Base-by-base conservation (phyloP, 2,329 filamentous ascomycete species). In the Zalaria obscura region DNA sequence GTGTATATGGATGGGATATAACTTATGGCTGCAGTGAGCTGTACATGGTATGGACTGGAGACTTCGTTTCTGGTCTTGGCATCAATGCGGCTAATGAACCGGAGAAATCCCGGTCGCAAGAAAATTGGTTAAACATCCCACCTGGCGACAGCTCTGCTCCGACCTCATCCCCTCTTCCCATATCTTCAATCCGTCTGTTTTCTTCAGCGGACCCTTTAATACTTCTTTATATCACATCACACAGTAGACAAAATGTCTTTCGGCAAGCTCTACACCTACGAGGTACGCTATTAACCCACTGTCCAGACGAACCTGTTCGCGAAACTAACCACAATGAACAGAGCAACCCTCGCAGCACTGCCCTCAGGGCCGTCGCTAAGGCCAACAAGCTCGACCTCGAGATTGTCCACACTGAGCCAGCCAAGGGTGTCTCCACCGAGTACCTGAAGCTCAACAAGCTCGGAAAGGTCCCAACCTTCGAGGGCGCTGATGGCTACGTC, bases 311-410 rank as follows among this genome's bases (percentile, higher is more conserved):
- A n/a, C 39, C 31, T 25, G 35, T 55, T 52, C 50, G 41, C 10
- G 26, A 9, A 25, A 29, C 34, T 40, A 38, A 40, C 18, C 25
- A 33, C 7, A 28, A 26, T 6, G 18, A 18, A 18, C 31, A 95
- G 88, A 76, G 75, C 63, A 94, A 95, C 77, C 73, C 83, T 68
- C 88, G 89, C 73, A 83, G 82, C 66, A 83, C 82, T 60, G 80
- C 80, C 64, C 83, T 94, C 68, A 78, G 81, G 65, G 88, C 85
- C 57, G 85, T 95, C 62, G 91, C 91, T 58, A 96, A 98, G 81
- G 87, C 86, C 72, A 96, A 96, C 71, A 80, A 83, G 64, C 77
- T 98, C 62, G 87, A 96, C 52, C 67, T 98, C 56, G 86, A 95
- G 69, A 67, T 88, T 52, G 81, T 91, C 54, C 68, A 83, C 57